phyloP scores from a whole-genome alignment of 2,329 filamentous ascomycete genomes.

The Talaromyces pinophilus region DNA sequence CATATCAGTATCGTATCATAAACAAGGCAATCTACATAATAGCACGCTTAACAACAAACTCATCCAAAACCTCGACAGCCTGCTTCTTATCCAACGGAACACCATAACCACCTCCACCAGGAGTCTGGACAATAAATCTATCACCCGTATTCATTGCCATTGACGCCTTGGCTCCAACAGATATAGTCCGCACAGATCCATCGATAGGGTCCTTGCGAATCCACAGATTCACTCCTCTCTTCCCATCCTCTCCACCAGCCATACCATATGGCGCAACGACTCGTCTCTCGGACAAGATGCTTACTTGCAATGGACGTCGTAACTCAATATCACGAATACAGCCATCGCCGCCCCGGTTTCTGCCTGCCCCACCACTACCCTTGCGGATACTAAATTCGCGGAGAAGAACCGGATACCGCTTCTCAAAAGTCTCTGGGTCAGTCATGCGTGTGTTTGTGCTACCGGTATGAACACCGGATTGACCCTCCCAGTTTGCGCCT shows the following conservation, averaged over 20 bases:
- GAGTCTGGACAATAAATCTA: constrained; percentile 62
- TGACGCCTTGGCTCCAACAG: constrained; percentile 64
- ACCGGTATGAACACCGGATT: constrained; percentile 75
- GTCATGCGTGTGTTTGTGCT: constrained; percentile 90
- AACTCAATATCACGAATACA: constrained; percentile 83
- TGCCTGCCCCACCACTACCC: constrained; percentile 66
- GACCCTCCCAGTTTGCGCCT: constrained; percentile 73
- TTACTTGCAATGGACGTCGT: constrained; percentile 75
- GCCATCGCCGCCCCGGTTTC: constrained; percentile 72
- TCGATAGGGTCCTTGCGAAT: constrained; percentile 68
- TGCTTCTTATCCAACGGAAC: constrained; percentile 42
- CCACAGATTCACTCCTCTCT: constrained; percentile 85
- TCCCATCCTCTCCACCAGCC: constrained; percentile 75
- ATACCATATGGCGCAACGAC: constrained; percentile 80
- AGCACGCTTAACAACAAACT: constrained; percentile 28
- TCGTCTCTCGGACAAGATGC: constrained; percentile 74
- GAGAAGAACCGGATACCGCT: constrained; percentile 74
- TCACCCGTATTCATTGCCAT: constrained; percentile 61
- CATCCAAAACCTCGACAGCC: constrained; percentile 20
- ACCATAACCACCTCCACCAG: constrained; percentile 51
- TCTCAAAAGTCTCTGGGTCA: constrained; percentile 78
- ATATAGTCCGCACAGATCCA: constrained; percentile 55
- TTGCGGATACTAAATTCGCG: constrained; percentile 68
- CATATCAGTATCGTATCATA: not conserved
- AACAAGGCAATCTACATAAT: constrained; percentile 27